These are phyloP conservation scores for Aspergillus biplanus DNA, from an alignment of 495 filamentous ascomycete genomes.

Conservation along the genomic window DNA sequence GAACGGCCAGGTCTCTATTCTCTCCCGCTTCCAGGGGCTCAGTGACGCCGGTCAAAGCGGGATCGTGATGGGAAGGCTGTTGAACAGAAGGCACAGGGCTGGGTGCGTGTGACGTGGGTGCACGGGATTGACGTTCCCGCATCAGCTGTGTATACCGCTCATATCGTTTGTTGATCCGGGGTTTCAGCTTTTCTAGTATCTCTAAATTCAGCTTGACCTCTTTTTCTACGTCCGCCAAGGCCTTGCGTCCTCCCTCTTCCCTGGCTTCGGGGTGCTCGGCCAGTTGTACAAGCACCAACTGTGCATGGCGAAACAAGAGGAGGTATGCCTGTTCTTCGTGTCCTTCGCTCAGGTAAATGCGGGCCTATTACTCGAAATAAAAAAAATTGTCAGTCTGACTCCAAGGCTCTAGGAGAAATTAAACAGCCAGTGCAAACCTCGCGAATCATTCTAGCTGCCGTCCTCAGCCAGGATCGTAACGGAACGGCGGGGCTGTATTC, in stretches of 20 bases:
- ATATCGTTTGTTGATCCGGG: slow-evolving; percentile 67
- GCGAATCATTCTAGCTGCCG: slow-evolving; percentile 73
- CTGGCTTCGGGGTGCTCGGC: slow-evolving; percentile 61
- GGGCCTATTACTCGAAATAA: slow-evolving; percentile 51
- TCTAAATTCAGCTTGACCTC: slow-evolving; percentile 57
- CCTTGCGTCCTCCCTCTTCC: slow-evolving; percentile 50
- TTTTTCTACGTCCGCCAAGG: slow-evolving; percentile 52
- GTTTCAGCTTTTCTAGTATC: slow-evolving; percentile 67
- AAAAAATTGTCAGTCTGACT: not conserved
- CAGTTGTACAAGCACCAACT: slow-evolving; percentile 66
- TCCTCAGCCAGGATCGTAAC: slow-evolving; percentile 80
- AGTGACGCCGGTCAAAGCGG: slow-evolving; percentile 43
- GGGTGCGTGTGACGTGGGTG: slow-evolving; percentile 24
- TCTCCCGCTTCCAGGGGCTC: slow-evolving; percentile 68
- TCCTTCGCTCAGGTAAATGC: slow-evolving; percentile 81
- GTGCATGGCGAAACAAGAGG: slow-evolving; percentile 79
- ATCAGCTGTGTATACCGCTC: slow-evolving; percentile 62
- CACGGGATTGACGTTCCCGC: slow-evolving; percentile 48
- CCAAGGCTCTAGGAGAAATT: not conserved
- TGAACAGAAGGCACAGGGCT: slow-evolving; percentile 19
- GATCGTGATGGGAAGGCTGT: slow-evolving; percentile 36
- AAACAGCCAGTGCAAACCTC: slow-evolving; percentile 57
- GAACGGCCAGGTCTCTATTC: slow-evolving; percentile 76
- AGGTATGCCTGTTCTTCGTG: slow-evolving; percentile 87
- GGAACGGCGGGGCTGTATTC: slow-evolving; percentile 76